Base-by-base conservation (phyloP, 495 filamentous ascomycete species). In the Aspergillus affinis region DNA sequence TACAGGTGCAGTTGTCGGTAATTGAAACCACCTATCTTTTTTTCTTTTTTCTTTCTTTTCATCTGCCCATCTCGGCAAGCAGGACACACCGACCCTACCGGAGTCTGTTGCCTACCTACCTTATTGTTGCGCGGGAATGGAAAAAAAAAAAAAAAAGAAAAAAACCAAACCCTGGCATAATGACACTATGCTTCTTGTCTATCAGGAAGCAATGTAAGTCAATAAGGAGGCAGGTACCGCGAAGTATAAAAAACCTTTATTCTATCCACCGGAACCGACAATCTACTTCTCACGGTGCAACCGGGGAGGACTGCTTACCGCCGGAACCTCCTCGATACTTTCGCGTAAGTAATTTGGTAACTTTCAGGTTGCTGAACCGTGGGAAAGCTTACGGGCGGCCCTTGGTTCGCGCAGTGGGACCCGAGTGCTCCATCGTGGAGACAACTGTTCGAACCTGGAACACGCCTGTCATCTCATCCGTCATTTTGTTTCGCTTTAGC, bases 401-500 rank as follows among this genome's bases (percentile, higher is more conserved):
- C 26, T 60, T 57, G 62, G 51, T 59, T 54, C 59, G 45, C 47
- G 26, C 12, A 36, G 62, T 65, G 62, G 62, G 62, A 57, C 62
- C 59, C 55, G 55, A 36, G 32, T 45, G 30, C 30, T 41, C 48
- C 62, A 61, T 61, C 62, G 62, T 65, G 62, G 59, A 61, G 62
- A 61, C 59, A 50, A 27, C 23, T 54, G 46, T 66, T 62, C 67
- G 62, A 56, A 61, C 61, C 57, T 69, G 69, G 66, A 66, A 61
- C 51, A 58, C 60, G 48, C 60, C 58, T 58, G 63, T 64, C 59
- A 61, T 64, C 55, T 62, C 55, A 59, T 62, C 55, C 41, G 36
- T 59, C 50, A 53, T 58, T 61, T 51, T 41, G 27, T 53, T 53
- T 57, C 36, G 54, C 36, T 57, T 45, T 56, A 27, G 26, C 23